Evolutionary conservation across 176 grass and related monocot species (phyloP), one percentile per base, ranked within the genome.

Genomic region (Triticum dicoccoides): DNA sequence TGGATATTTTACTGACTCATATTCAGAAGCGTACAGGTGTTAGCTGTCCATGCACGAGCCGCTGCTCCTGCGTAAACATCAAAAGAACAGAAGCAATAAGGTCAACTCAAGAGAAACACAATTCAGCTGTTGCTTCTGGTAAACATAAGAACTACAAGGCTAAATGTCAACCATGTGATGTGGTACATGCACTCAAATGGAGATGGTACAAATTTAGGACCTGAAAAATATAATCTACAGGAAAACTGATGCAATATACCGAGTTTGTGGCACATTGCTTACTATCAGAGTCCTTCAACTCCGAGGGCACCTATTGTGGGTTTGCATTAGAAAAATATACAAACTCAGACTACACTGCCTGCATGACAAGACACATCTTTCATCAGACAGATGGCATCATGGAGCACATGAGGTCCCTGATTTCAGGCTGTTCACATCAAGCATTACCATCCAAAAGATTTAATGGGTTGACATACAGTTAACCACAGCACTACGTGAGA

Each of bases 401-500:
- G 25, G 72, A 59, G 41, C 39, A 66, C 25, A 77, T 18, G 67
- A 30, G 51, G 18, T 47, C 65, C 80, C 9, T 83, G 11, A 61
- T 73, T 83, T 42, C 81, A 83, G 68, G n/a, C 21, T 42, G 29
- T 78, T 83, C 73, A 37, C 37, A 78, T 78, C 38, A 87, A 80
- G 35, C 32, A 51, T 65, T 81, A 65, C 25, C 64, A 59, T 80
- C 82, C 45, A 61, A 54, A 79, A 49, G n/a, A 21, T 29, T 84
- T 77, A 61, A 81, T 70, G 69, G 38, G 73, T 90, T 78, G 73
- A 86, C 84, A 83, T 52, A 78, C 79, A 41, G 32, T 86, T 45
- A 77, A 62, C 33, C 37, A 73, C 1, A 8, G 39, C 49, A 49
- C 65, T 64, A 72, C 79, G 32, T 78, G 21, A 64, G 80, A 65